Percentiles rank a stretch among this genome's conserved stretches.
Conservation (phyloP, 768 basidiomycete species). For the Lyophyllum shimeji region DNA sequence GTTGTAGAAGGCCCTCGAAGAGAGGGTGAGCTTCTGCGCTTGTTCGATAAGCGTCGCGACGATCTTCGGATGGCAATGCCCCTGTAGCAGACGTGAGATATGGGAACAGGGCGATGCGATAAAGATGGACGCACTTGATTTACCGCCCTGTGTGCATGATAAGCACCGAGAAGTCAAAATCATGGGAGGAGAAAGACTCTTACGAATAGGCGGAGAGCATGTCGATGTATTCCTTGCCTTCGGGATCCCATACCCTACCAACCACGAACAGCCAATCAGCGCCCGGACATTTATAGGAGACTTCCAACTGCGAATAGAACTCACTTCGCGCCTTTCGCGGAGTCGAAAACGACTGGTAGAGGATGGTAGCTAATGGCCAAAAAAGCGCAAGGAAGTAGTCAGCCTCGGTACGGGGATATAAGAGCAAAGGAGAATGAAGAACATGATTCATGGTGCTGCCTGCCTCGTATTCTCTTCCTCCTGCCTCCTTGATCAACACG, state of each 20-base stretch:
- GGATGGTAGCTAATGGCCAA: constrained; percentile 86
- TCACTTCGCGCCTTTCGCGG: constrained; percentile 87
- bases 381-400: constrained; percentile 38
- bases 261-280: constrained; percentile 17
- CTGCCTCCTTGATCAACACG: constrained; percentile 5
- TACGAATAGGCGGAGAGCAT: constrained; percentile 98
- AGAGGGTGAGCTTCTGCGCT: constrained; percentile 87
- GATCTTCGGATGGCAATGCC: constrained; percentile 91
- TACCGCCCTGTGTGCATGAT: constrained; percentile 57
- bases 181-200: constrained; percentile 28
- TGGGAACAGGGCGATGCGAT: background rate
- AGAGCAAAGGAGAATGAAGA: constrained; percentile 21
- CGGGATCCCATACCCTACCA: constrained; percentile 86
- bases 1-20: constrained; percentile 96
- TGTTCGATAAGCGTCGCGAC: constrained; percentile 80
- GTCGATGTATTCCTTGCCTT: constrained; percentile 95
- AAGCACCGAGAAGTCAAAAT: background rate
- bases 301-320: constrained; percentile 40
- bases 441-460: constrained; percentile 15
- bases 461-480: constrained; percentile 5
- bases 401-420: constrained; percentile 26
- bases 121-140: constrained; percentile 64
- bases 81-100: constrained; percentile 35
- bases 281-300: background rate
- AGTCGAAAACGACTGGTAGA: constrained; percentile 91